Conservation (phyloP, 1,139 yeast genomes). For the Sporopachydermia cereana region DNA sequence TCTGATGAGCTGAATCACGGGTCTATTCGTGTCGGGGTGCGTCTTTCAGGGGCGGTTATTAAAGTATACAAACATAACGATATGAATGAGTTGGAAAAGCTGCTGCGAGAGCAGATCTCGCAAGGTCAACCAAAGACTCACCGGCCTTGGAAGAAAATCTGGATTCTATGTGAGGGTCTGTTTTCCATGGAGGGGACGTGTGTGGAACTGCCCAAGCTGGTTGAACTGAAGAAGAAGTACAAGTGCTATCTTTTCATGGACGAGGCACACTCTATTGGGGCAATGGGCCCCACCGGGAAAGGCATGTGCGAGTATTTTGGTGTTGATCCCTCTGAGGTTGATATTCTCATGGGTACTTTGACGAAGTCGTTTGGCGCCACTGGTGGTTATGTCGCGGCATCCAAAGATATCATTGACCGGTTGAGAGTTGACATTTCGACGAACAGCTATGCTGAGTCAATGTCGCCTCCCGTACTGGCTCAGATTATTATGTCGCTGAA, state of each 20-base stretch:
- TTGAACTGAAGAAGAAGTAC: conserved; percentile 72
- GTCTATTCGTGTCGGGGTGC: conserved; percentile 87
- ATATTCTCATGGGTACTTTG: conserved; percentile 91
- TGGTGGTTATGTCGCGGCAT: conserved; percentile 90
- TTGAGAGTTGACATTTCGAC: conserved; percentile 66
- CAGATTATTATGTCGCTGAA: conserved; percentile 77
- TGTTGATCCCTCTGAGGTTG: conserved; percentile 63
- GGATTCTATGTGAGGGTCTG: conserved; percentile 90
- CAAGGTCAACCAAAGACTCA: conserved; percentile 96
- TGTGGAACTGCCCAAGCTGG: conserved; percentile 70
- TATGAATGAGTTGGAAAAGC: conserved; percentile 66
- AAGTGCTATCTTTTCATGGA: conserved; percentile 86
- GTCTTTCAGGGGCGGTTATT: conserved; percentile 87
- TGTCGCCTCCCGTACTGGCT: conserved; percentile 81
- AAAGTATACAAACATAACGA: conserved; percentile 90
- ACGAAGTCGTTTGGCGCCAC: conserved; percentile 98
- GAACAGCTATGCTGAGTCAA: conserved; percentile 69
- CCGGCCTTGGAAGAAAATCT: conserved; percentile 93
- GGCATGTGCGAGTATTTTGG: conserved; percentile 93
- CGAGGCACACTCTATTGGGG: conserved; percentile 98
- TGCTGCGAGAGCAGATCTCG: conserved; percentile 77
- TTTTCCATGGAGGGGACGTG: conserved; percentile 98
- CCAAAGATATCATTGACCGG: conserved; percentile 54
- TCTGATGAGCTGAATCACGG: conserved; percentile 95
- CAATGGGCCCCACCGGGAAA: conserved; percentile 85